Percentiles rank a stretch among this genome's conserved stretches.
Conservation (phyloP, 257 asterid genomes). For the Paraleonurus japonicus region DNA sequence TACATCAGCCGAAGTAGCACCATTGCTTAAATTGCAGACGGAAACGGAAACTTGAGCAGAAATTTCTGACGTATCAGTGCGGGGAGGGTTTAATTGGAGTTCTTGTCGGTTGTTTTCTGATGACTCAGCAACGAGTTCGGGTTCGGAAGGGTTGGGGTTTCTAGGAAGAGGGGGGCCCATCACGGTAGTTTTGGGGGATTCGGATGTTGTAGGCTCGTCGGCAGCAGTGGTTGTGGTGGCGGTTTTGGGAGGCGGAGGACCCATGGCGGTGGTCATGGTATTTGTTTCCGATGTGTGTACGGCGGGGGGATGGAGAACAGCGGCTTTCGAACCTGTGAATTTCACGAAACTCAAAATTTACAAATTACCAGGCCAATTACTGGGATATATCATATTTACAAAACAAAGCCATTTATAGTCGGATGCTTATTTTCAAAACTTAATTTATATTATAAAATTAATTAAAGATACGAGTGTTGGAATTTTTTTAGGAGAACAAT, state of each 20-base stretch:
- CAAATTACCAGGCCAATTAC: not conserved
- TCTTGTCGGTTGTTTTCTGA: slow-evolving; percentile 17
- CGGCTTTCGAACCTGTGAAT: slow-evolving; percentile 11
- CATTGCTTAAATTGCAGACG: slow-evolving; percentile 15
- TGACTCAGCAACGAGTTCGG: slow-evolving; percentile 29
- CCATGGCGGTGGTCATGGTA: slow-evolving; percentile 61
- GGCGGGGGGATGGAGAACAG: slow-evolving; percentile 21
- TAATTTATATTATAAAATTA: too few species aligned
- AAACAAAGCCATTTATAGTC: too few species aligned
- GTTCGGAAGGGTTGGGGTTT: slow-evolving; percentile 30
- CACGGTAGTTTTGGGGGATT: slow-evolving; percentile 21
- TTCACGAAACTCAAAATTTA: not conserved
- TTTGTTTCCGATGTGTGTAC: not conserved
- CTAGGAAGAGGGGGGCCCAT: slow-evolving; percentile 52
- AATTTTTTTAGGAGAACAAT: too few species aligned
- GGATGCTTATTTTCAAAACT: too few species aligned
- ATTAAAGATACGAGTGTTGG: too few species aligned
- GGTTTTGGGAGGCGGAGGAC: slow-evolving; percentile 65
- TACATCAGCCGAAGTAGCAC: slow-evolving; percentile 20
- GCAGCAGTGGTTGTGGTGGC: slow-evolving; percentile 28
- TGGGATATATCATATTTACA: not conserved
- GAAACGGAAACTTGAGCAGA: slow-evolving; percentile 23
- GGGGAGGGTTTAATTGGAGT: slow-evolving; percentile 30
- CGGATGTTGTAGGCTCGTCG: slow-evolving; percentile 39
- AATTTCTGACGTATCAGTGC: slow-evolving; percentile 17